phyloP scores from a whole-genome alignment of 257 asterid genomes.

The Fraxinus excelsior region DNA sequence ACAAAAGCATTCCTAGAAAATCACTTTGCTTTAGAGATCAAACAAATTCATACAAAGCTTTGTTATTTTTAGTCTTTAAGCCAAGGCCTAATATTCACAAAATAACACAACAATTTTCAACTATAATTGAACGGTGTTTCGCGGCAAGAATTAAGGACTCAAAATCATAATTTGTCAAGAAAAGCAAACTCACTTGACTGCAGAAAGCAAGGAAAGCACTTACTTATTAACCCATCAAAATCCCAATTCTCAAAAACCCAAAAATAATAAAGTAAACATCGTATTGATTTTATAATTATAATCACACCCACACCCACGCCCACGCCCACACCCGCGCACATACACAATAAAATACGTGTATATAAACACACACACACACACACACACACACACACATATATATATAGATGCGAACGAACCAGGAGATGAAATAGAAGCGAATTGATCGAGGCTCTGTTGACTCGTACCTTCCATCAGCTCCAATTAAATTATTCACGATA shows the following conservation, averaged over 20 bases:
- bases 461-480: conserved; percentile 63
- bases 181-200: background rate
- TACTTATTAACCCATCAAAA: background rate
- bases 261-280: background rate
- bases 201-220: background rate
- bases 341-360: conserved; percentile 6
- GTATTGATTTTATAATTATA: background rate
- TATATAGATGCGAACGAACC: conserved; percentile 42
- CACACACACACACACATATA: background rate
- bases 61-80: background rate
- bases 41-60: background rate
- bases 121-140: too few relatives aligned
- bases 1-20: background rate
- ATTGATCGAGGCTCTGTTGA: conserved; percentile 61
- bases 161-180: background rate
- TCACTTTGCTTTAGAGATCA: background rate
- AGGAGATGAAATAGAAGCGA: conserved; percentile 59
- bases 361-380: conserved; percentile 8
- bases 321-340: background rate
- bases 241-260: background rate
- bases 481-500: conserved; percentile 24
- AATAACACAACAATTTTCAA: too few relatives aligned
- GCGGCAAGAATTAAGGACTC: background rate
- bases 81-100: background rate
- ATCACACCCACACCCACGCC: conserved; percentile 8